Evolutionary conservation across 2,329 filamentous ascomycete genomes (phyloP).

Genomic region (Colletotrichum graminicola): DNA sequence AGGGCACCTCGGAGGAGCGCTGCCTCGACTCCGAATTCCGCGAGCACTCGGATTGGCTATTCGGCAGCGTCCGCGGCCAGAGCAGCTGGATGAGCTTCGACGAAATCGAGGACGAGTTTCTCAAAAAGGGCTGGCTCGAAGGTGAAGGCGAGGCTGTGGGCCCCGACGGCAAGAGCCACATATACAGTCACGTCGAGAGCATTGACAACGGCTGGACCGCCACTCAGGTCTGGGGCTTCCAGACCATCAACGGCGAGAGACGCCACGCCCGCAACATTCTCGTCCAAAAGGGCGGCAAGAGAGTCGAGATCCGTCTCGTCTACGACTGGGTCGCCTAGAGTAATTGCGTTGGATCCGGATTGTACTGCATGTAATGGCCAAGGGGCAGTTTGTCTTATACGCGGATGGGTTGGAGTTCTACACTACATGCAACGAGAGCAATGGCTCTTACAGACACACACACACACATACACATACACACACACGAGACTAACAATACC

Average conservation of each 20-base stretch:
- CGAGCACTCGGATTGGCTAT: constrained; percentile 82
- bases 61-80: constrained; percentile 76
- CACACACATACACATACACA: neutral
- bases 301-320: constrained; percentile 64
- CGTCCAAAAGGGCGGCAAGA: constrained; percentile 63
- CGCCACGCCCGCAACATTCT: constrained; percentile 66
- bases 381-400: constrained; percentile 25
- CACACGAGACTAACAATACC: neutral
- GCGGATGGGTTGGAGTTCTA: neutral
- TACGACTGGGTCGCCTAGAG: constrained; percentile 62
- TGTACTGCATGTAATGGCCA: constrained; percentile 25
- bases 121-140: constrained; percentile 70
- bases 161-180: constrained; percentile 70
- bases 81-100: constrained; percentile 63
- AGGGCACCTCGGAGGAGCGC: constrained; percentile 70
- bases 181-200: constrained; percentile 74
- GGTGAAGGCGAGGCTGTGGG: constrained; percentile 64
- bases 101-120: constrained; percentile 67
- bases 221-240: constrained; percentile 72
- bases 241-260: constrained; percentile 64
- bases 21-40: constrained; percentile 66
- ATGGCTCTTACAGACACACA: neutral
- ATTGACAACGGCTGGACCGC: constrained; percentile 66
- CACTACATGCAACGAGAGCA: neutral
- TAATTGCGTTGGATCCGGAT: neutral